A percentile compares a stretch with the other conserved stretches of the same genome.
Evolutionary conservation across 1,284 basidiomycete species (phyloP).

Genomic region (Baeospora myosura): DNA sequence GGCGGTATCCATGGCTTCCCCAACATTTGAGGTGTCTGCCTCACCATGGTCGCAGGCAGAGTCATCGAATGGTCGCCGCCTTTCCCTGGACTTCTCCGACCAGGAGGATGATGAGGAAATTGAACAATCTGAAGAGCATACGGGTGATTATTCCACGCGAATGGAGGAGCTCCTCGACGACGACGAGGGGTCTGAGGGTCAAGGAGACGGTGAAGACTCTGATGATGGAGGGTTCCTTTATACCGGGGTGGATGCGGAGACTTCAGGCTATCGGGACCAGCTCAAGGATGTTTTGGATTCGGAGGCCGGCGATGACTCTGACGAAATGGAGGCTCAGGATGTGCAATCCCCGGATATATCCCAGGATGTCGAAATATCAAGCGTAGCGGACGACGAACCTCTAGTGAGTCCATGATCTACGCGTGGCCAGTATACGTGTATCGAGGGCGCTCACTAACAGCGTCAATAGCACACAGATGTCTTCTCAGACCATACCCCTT

Average conservation of each 20-base stretch:
- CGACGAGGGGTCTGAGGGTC: neutral
- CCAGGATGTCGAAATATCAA: conserved; percentile 22
- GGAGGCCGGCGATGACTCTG: conserved; percentile 49
- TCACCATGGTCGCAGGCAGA: neutral
- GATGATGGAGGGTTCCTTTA: conserved; percentile 60
- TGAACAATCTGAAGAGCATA: conserved; percentile 19
- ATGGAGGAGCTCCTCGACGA: conserved; percentile 67
- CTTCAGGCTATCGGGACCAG: conserved; percentile 52
- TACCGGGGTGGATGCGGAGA: conserved; percentile 54
- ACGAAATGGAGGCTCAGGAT: conserved; percentile 41
- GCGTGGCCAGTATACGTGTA: conserved; percentile 4
- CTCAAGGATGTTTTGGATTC: conserved; percentile 67
- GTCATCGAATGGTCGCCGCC: conserved; percentile 5
- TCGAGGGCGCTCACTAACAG: conserved; percentile 6
- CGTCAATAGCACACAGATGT: conserved; percentile 25
- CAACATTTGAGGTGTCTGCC: conserved; percentile 20
- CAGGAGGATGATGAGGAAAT: conserved; percentile 22
- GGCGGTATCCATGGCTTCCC: neutral
- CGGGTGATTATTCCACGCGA: conserved; percentile 60
- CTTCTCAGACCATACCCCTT: conserved; percentile 36
- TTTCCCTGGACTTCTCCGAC: conserved; percentile 22
- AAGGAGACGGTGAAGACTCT: conserved; percentile 33
- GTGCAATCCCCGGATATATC: conserved; percentile 20
- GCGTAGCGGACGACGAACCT: conserved; percentile 28
- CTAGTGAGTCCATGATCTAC: conserved; percentile 36